Evolutionary conservation across 345 rosid species (phyloP).

Genomic region (Linum usitatissimum): DNA sequence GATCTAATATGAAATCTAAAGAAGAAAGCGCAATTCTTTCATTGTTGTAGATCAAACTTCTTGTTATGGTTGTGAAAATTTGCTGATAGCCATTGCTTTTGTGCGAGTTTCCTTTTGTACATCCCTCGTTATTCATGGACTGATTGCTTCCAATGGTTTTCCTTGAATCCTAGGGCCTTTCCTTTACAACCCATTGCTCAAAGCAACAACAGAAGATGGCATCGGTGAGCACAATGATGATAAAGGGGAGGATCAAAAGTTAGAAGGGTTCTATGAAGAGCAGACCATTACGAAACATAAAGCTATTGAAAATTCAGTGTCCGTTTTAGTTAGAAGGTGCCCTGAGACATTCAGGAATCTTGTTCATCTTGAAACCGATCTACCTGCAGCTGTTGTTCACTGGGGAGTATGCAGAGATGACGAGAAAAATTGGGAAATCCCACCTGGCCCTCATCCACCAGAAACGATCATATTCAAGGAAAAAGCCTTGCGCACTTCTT

Average conservation of each 20-base stretch:
- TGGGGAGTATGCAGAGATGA: conserved; percentile 95
- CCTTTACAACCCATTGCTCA: conserved; percentile 41
- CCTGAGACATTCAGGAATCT: conserved; percentile 50
- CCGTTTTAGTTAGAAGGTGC: conserved; percentile 56
- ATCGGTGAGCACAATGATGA: conserved; percentile 23
- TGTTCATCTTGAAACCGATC: conserved; percentile 61
- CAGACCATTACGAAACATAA: conserved; percentile 44
- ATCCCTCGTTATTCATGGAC: conserved; percentile 7
- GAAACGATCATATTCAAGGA: conserved; percentile 60
- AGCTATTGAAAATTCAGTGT: conserved; percentile 36
- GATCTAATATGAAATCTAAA: conserved; percentile 8
- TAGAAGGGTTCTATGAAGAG: conserved; percentile 69
- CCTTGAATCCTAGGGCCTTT: conserved; percentile 39
- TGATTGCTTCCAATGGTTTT: conserved; percentile 18
- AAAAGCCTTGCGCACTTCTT: conserved; percentile 71
- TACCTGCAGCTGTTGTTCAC: conserved; percentile 71
- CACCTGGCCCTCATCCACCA: conserved; percentile 66
- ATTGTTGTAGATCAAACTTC: conserved; percentile 12
- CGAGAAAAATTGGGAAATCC: conserved; percentile 69
- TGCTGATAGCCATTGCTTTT: background rate
- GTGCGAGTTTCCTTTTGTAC: background rate
- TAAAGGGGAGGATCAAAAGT: conserved; percentile 31
- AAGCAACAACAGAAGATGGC: conserved; percentile 31
- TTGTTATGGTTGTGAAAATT: conserved; percentile 5
- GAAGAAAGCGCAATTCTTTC: conserved; percentile 7